Base-by-base conservation (phyloP, 2,329 filamentous ascomycete genomes). In the Fusarium caatingaense region DNA sequence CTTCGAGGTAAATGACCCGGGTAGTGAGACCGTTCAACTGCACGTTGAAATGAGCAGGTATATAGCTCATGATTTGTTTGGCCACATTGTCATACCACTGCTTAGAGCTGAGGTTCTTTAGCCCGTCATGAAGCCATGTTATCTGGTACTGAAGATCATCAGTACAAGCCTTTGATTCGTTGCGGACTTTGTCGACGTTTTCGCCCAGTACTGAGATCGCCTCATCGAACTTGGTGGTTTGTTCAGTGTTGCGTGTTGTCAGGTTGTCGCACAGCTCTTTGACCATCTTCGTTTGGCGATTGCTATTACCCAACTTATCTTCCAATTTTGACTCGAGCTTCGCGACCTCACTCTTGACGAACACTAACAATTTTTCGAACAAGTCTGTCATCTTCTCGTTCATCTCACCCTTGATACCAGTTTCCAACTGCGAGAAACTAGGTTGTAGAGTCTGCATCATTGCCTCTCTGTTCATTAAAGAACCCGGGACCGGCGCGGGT, bases 71-170 rank as follows among this genome's bases (percentile, higher is more conserved):
- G 28, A 85, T 75, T 15, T 82, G 75, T 2, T 75, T 74, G 6
- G 83, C 68, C 11, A 87, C 83, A 2, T 76, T 76, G 8, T 79
- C 76, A 16, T 80, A 82, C 27, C 86, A 75, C 3, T 76, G 70
- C 47, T 79, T 82, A 2, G 84, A 83, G 21, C 74, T 80, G 10
- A 89, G 74, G 66, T 85, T 87, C 58, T 82, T 83, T 63, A 82
- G 87, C 64, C 85, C 86, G 1, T 64, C 58, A 70, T 86, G 82
- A 10, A 89, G 68, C 1, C 79, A 74, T 21, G 70, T 71, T 7
- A 85, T 32, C 47, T 81, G 75, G 41, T 80, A 72, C 18, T 80
- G 77, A 8, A 85, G 66, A 7, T 75, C 73, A 0, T 79, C 75
- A 20, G 77, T 71, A 37, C 63, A 53, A 21, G 77, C 67, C 9